Percentiles rank a stretch among this genome's conserved stretches.
phyloP scores from a whole-genome alignment of 345 rosid genomes.

The Syzygium grande region DNA sequence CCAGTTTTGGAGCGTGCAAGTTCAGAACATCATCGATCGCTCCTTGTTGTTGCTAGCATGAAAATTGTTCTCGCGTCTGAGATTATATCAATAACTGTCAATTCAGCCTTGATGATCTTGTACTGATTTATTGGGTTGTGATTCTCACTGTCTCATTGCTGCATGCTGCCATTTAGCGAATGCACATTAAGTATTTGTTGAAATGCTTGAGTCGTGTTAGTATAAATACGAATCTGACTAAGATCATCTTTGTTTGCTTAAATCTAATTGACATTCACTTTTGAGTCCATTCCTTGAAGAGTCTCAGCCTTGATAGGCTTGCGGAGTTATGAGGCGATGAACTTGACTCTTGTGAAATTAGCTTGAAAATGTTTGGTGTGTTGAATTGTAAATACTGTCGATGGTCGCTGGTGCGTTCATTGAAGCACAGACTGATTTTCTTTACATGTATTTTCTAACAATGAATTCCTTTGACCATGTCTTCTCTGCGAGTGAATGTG shows the following conservation, averaged over 20 bases:
- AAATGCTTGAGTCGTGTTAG: background rate
- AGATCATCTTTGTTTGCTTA: background rate
- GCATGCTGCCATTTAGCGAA: accelerated
- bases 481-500: too few relatives aligned
- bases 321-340: background rate
- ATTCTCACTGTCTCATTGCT: background rate
- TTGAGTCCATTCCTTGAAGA: background rate
- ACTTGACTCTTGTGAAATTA: too few relatives aligned
- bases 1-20: too few relatives aligned
- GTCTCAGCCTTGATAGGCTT: background rate
- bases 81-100: background rate
- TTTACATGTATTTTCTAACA: too few relatives aligned
- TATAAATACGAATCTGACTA: background rate
- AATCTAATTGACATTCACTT: background rate
- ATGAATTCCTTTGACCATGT: too few relatives aligned
- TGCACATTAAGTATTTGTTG: background rate
- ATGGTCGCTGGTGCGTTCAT: too few relatives aligned
- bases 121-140: background rate
- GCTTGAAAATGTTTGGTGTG: too few relatives aligned
- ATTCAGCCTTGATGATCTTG: background rate
- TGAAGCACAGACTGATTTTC: too few relatives aligned
- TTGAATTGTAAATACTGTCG: too few relatives aligned
- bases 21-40: too few relatives aligned
- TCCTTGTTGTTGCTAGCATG: too few relatives aligned
- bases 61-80: too few relatives aligned